Evolutionary conservation across 192 early-diverging fungal species (phyloP).

Genomic region (Entomortierella parvispora): DNA sequence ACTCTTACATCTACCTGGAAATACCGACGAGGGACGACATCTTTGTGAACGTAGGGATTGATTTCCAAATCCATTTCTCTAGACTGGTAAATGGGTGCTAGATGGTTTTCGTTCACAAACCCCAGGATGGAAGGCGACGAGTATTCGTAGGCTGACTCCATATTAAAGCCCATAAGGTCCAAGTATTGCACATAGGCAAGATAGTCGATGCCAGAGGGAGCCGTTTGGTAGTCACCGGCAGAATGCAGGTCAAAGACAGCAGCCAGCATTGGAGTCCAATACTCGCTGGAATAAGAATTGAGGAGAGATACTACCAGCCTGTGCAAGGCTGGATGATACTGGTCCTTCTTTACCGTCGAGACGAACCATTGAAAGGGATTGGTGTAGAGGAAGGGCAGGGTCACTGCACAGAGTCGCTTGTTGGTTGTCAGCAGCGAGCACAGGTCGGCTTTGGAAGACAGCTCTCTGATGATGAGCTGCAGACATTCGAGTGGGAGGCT

Average conservation of each 20-base stretch:
- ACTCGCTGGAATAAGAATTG: background rate
- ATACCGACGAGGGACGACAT: background rate
- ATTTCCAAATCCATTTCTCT: conserved; percentile 5
- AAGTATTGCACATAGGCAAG: conserved; percentile 14
- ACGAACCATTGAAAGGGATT: conserved; percentile 10
- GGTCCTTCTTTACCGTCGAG: background rate
- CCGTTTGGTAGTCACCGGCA: no score
- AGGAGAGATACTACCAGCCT: background rate
- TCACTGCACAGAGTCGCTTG: conserved; percentile 7
- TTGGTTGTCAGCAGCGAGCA: background rate
- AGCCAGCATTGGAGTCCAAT: conserved; percentile 7
- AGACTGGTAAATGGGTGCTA: background rate
- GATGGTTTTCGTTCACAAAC: background rate
- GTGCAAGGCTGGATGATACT: background rate
- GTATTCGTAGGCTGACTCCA: background rate
- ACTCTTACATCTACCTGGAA: conserved; percentile 5
- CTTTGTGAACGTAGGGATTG: conserved; percentile 7
- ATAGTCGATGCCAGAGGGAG: conserved; percentile 21
- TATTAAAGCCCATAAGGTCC: background rate
- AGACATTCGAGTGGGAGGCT: conserved; percentile 21
- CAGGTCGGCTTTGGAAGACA: conserved; percentile 5
- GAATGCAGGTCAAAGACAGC: background rate
- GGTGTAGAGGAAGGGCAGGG: conserved; percentile 20
- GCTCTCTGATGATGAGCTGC: conserved; percentile 9
- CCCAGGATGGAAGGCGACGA: background rate